Evolutionary conservation across 2,329 filamentous ascomycete genomes (phyloP).

Genomic region (Aspergillaceae sp.): DNA sequence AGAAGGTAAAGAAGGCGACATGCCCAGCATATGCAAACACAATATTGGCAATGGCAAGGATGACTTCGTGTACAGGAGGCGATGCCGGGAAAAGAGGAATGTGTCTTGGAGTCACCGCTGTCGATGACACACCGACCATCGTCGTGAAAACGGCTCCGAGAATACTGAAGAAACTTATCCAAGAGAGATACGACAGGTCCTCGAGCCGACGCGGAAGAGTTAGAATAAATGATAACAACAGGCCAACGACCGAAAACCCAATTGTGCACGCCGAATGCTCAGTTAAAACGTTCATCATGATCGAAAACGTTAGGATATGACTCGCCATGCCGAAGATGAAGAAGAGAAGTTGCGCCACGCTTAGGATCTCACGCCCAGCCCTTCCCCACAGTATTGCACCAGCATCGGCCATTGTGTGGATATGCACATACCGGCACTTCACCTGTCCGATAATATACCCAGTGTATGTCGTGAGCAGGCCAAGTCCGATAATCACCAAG

Average conservation of each 20-base stretch:
- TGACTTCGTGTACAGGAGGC: slow-evolving; percentile 44
- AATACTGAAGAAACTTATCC: slow-evolving; percentile 54
- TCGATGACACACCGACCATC: slow-evolving; percentile 52
- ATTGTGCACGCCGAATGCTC: slow-evolving; percentile 52
- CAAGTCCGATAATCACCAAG: slow-evolving; percentile 43
- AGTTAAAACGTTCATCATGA: slow-evolving; percentile 56
- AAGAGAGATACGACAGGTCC: slow-evolving; percentile 50
- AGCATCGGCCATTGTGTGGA: slow-evolving; percentile 58
- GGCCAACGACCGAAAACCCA: slow-evolving; percentile 48
- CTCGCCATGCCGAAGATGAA: slow-evolving; percentile 59
- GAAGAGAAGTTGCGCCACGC: slow-evolving; percentile 51
- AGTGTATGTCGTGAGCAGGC: slow-evolving; percentile 47
- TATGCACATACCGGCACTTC: slow-evolving; percentile 46
- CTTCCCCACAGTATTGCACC: slow-evolving; percentile 52
- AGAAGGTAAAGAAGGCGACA: slow-evolving; percentile 58
- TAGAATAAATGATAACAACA: slow-evolving; percentile 48
- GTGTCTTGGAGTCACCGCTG: slow-evolving; percentile 24
- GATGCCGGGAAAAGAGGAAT: slow-evolving; percentile 21
- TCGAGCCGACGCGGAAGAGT: slow-evolving; percentile 53
- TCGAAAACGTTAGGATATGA: slow-evolving; percentile 58
- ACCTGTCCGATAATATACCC: slow-evolving; percentile 50
- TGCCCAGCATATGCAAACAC: slow-evolving; percentile 60
- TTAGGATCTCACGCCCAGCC: slow-evolving; percentile 51
- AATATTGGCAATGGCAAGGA: slow-evolving; percentile 56
- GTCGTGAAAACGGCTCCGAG: slow-evolving; percentile 54